Evolutionary conservation across 257 asterid genomes (phyloP), one percentile per base, ranked within the genome.

Genomic region (Solanum bulbocastanum): DNA sequence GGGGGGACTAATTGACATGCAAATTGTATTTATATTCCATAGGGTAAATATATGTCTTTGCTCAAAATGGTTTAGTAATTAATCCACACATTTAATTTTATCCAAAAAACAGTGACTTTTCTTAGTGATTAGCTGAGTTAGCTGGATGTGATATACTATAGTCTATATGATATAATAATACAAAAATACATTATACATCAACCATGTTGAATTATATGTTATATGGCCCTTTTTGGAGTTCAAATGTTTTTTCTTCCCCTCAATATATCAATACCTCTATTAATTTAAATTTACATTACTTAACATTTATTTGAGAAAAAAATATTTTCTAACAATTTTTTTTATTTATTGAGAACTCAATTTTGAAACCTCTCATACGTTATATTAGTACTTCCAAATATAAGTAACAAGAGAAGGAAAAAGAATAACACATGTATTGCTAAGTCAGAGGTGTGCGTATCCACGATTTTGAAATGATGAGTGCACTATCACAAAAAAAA

Each of bases 361-460:
- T 18, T 56, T 3, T 20, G 5, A 56, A 56, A 56, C 3, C 0
- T 5, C 4, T 49, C 0, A 9, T 52, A 16, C 2, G 23, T 16
- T 52, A 18, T 20, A 25, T 14, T 66, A 27, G 32, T 27, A 27
- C 74, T 27, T n/a, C 7, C 33, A 65, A 5, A 68, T 27, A 68
- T 27, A 27, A 16, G 3, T 16, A 72, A 71, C 25, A 16, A 69
- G 27, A 73, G 10, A 9, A 1, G 8, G 35, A 15, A 14, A 13
- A 79, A 16, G 25, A 42, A 3, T 42, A 27, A 1, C 7, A 44
- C 25, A 6, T 23, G 0, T 23, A 12, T 23, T 23, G 23, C 0
- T 49, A 9, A 49, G 35, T 0, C 60, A 15, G 22, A 15, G 1
- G 0, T 0, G 3, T 4, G 0, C 0, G 3, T 4, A 49, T 49